These are phyloP conservation scores for Cucumis melo DNA, from an alignment of 306 rosid species.

Conservation along the genomic window DNA sequence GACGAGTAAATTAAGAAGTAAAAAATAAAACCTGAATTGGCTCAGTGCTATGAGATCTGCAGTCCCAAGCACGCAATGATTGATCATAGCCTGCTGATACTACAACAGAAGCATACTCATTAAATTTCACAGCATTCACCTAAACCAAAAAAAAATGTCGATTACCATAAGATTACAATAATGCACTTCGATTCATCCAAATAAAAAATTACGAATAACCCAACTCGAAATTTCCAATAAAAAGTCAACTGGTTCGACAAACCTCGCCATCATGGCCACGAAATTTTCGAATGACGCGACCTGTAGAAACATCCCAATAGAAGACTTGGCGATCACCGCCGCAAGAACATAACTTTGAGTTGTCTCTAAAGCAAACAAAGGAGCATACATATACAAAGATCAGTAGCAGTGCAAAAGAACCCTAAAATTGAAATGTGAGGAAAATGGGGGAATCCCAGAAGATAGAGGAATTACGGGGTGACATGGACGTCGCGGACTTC, in stretches of 20 bases:
- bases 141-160: neutral
- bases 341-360: slow-evolving; percentile 67
- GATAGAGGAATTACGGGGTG: slow-evolving; percentile 28
- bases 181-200: neutral
- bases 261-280: slow-evolving; percentile 81
- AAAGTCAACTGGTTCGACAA: neutral
- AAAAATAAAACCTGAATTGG: slow-evolving; percentile 54
- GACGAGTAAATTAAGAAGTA: neutral
- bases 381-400: neutral
- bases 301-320: slow-evolving; percentile 84
- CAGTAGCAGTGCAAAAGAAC: neutral
- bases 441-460: neutral
- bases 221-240: neutral
- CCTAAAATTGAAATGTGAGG: neutral
- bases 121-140: slow-evolving; percentile 83
- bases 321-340: slow-evolving; percentile 84
- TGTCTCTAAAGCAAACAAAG: slow-evolving; percentile 37
- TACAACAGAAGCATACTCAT: slow-evolving; percentile 58
- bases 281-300: slow-evolving; percentile 74
- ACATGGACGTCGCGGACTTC: slow-evolving; percentile 86
- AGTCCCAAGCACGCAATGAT: slow-evolving; percentile 91
- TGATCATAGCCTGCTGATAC: slow-evolving; percentile 93
- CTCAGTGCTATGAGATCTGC: slow-evolving; percentile 82
- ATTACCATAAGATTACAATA: neutral
- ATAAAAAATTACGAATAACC: neutral